Percentiles rank a stretch among this genome's conserved stretches.
These are phyloP conservation scores for Termitomyces sp. DNA, from an alignment of 768 basidiomycete species.

Conservation along the genomic window DNA sequence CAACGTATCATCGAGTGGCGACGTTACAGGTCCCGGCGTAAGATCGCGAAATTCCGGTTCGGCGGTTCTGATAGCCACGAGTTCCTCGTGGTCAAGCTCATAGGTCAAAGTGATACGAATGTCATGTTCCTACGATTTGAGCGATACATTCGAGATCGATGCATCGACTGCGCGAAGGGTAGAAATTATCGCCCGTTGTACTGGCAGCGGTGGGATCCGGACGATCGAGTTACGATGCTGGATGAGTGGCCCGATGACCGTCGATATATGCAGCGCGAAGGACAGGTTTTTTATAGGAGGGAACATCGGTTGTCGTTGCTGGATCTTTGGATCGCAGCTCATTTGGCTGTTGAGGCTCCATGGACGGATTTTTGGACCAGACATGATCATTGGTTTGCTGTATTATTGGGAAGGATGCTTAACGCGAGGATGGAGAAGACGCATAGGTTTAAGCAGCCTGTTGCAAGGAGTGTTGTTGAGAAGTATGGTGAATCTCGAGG, in stretches of 20 bases:
- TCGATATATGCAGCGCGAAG: neutral
- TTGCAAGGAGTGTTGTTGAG: neutral
- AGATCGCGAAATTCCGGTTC: neutral
- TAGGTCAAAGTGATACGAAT: neutral
- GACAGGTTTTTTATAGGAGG: neutral
- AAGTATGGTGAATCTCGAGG: neutral
- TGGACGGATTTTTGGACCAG: conserved; percentile 4
- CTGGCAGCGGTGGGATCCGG: conserved; percentile 1
- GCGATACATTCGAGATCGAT: neutral
- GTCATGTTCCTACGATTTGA: neutral
- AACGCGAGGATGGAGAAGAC: conserved; percentile 4
- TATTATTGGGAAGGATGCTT: neutral
- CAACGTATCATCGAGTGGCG: conserved; percentile 5
- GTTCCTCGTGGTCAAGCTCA: conserved; percentile 5
- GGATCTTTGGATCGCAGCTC: neutral
- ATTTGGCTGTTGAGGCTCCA: neutral
- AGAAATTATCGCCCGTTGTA: neutral
- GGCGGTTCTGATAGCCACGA: neutral
- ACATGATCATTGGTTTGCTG: conserved; percentile 9
- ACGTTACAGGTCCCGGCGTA: neutral
- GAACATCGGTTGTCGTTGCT: neutral
- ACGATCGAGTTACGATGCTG: conserved; percentile 3
- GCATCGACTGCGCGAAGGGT: neutral
- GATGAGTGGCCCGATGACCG: conserved; percentile 3
- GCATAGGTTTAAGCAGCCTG: neutral